phyloP scores from a whole-genome alignment of 371 early-diverging fungal genomes.

The Chytridiales sp. region DNA sequence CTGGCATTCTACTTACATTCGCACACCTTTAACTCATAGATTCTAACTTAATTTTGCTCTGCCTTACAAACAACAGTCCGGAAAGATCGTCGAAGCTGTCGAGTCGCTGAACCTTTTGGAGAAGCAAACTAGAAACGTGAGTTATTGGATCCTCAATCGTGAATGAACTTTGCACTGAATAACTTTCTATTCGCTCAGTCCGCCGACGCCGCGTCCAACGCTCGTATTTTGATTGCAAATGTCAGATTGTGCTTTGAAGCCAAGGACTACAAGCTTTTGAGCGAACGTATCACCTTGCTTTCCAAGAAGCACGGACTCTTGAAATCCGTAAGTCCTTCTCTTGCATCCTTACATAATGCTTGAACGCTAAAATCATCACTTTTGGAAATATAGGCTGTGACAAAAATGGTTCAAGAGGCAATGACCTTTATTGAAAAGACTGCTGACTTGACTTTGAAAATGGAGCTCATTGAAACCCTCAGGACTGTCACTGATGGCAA shows the following conservation, averaged over 20 bases:
- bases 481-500: conserved; percentile 97
- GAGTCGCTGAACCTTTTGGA: conserved; percentile 76
- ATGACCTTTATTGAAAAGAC: conserved; percentile 83
- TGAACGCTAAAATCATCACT: not conserved
- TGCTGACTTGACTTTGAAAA: conserved; percentile 75
- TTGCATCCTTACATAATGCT: not conserved
- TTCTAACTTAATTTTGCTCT: not conserved
- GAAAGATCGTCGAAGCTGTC: conserved; percentile 76
- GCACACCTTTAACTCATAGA: not conserved
- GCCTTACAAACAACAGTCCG: too few relatives aligned
- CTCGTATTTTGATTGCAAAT: conserved; percentile 78
- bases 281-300: conserved; percentile 84
- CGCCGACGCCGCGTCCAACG: conserved; percentile 83
- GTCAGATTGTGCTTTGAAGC: conserved; percentile 73
- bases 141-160: conserved; percentile 17
- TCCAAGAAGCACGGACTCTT: conserved; percentile 95
- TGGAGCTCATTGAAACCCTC: conserved; percentile 90
- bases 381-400: conserved; percentile 68
- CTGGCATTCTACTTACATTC: not conserved
- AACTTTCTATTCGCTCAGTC: conserved; percentile 48
- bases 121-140: conserved; percentile 87
- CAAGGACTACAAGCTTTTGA: conserved; percentile 82
- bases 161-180: not conserved
- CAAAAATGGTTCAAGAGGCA: conserved; percentile 93
- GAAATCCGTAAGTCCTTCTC: conserved; percentile 66